Evolutionary conservation across 371 early-diverging fungal genomes (phyloP).

Genomic region (Mortierella sp.): DNA sequence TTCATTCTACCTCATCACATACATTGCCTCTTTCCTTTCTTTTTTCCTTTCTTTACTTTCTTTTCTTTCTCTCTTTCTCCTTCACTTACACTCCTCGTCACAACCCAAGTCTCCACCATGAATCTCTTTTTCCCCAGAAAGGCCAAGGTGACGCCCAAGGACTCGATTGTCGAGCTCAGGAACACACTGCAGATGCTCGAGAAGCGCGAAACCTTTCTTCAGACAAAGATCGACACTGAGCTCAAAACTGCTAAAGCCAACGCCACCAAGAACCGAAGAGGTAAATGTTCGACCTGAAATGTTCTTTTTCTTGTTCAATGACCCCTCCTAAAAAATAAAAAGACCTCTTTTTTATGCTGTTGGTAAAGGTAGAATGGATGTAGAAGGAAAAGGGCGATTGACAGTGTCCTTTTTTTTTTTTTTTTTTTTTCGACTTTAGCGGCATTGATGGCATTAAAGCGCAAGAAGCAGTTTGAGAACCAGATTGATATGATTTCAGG

Average conservation of each 20-base stretch:
- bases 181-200: constrained; percentile 94
- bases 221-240: constrained; percentile 90
- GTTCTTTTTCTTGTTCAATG: background rate
- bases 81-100: background rate
- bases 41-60: background rate
- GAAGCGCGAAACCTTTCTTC: constrained; percentile 90
- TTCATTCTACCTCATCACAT: no score
- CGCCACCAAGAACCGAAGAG: constrained; percentile 93
- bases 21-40: background rate
- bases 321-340: background rate
- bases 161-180: constrained; percentile 92
- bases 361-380: no score
- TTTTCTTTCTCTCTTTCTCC: background rate
- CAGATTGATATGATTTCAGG: constrained; percentile 92
- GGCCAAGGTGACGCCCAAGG: constrained; percentile 89
- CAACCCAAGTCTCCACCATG: constrained; percentile 57
- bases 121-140: constrained; percentile 88
- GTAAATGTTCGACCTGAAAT: constrained; percentile 64
- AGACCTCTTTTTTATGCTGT: no score
- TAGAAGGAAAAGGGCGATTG: no score
- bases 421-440: constrained; percentile 59
- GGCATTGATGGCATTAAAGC: constrained; percentile 95
- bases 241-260: constrained; percentile 88
- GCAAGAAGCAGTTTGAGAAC: constrained; percentile 88
- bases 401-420: background rate